Evolutionary conservation across 371 early-diverging fungal genomes (phyloP).

Genomic region (Zychaea mexicana): DNA sequence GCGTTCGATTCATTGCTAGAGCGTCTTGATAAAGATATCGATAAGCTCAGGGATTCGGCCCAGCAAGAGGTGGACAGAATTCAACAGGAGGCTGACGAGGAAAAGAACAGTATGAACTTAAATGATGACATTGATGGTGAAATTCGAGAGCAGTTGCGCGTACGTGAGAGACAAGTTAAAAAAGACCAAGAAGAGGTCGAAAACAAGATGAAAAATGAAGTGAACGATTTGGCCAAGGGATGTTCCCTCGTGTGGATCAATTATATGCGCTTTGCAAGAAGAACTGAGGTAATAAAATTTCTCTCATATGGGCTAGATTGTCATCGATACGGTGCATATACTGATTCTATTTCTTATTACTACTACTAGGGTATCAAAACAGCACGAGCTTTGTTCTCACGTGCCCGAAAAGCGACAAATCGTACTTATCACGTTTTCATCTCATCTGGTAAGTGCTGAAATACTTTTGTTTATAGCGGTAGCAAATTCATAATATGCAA

Average conservation of each 20-base stretch:
- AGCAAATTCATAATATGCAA: too few relatives aligned
- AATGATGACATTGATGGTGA: conserved; percentile 82
- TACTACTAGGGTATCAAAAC: conserved; percentile 60
- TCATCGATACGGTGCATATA: too few relatives aligned
- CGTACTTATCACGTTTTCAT: conserved; percentile 88
- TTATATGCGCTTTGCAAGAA: conserved; percentile 83
- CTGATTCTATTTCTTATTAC: background rate
- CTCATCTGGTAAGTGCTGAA: conserved; percentile 59
- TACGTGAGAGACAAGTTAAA: conserved; percentile 64
- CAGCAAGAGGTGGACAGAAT: conserved; percentile 52
- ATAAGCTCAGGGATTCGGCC: conserved; percentile 50
- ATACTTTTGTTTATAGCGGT: too few relatives aligned
- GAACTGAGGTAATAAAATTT: conserved; percentile 72
- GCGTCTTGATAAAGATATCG: conserved; percentile 53
- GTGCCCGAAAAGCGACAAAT: conserved; percentile 76
- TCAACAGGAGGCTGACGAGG: conserved; percentile 48
- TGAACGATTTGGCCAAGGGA: conserved; percentile 62
- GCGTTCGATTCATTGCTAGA: conserved; percentile 75
- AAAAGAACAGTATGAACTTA: conserved; percentile 45
- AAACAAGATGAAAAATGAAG: conserved; percentile 55
- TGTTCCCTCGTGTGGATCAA: conserved; percentile 83
- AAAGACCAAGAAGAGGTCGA: conserved; percentile 64
- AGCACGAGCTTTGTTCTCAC: conserved; percentile 79
- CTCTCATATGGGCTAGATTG: conserved; percentile 6
- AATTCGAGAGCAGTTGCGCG: conserved; percentile 71